Evolutionary conservation across 2,329 filamentous ascomycete species (phyloP).

Genomic region (Hypomyces rosellus): DNA sequence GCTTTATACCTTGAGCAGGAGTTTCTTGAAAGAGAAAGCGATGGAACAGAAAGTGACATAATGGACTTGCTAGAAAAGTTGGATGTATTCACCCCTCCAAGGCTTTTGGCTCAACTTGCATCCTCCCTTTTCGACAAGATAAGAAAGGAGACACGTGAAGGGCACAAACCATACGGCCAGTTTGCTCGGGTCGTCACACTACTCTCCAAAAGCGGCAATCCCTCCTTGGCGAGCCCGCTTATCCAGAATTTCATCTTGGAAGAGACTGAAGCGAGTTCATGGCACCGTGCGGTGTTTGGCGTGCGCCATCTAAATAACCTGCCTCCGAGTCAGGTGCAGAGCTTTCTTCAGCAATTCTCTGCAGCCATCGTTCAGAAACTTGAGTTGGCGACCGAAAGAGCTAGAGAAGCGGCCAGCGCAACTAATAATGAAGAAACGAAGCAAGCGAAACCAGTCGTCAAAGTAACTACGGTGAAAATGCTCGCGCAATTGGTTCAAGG

Average conservation of each 20-base stretch:
- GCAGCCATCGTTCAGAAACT: slow-evolving; percentile 23
- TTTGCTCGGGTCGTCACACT: not conserved
- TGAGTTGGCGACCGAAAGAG: slow-evolving; percentile 13
- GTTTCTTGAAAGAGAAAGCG: slow-evolving; percentile 6
- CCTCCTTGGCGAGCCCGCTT: not conserved
- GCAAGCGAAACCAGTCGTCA: slow-evolving; percentile 18
- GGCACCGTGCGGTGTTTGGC: slow-evolving; percentile 4
- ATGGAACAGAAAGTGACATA: not conserved
- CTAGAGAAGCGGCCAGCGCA: not conserved
- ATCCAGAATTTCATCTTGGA: slow-evolving; percentile 6
- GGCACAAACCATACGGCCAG: not conserved
- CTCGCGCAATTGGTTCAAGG: slow-evolving; percentile 27
- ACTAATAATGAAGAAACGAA: not conserved
- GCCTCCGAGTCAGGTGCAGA: slow-evolving; percentile 17
- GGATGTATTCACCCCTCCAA: not conserved
- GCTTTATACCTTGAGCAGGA: slow-evolving; percentile 8
- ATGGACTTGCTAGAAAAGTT: not conserved
- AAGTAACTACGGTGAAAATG: slow-evolving; percentile 32
- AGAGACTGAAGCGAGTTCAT: slow-evolving; percentile 4
- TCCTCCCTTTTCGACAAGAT: slow-evolving; percentile 3
- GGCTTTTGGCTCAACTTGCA: slow-evolving; percentile 1
- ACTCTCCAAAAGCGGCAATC: not conserved
- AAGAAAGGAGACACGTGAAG: not conserved
- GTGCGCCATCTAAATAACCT: slow-evolving; percentile 12
- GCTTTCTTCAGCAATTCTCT: slow-evolving; percentile 23